Evolutionary conservation across 305 asterid genomes (phyloP).

Genomic region (Fraxinus angustifolia): DNA sequence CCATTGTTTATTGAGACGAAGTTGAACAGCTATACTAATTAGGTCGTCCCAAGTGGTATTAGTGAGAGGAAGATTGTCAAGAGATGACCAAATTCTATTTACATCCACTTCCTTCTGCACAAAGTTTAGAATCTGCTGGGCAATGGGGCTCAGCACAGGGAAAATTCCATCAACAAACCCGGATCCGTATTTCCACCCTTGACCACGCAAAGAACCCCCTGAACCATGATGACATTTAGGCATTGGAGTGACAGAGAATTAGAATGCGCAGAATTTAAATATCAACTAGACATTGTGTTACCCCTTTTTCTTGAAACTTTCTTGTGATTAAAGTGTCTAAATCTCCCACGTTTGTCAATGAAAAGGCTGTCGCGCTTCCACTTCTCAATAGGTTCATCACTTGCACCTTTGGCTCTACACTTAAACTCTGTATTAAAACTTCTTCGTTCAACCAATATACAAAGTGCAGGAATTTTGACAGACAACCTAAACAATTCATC

Average conservation of each 20-base stretch:
- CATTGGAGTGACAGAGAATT: not conserved
- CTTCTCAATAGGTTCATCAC: constrained; percentile 46
- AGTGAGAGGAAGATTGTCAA: constrained; percentile 63
- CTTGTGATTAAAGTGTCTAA: constrained; percentile 62
- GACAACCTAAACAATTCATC: constrained; percentile 39
- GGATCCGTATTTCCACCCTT: constrained; percentile 92
- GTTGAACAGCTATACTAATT: constrained; percentile 67
- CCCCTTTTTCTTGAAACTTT: constrained; percentile 73
- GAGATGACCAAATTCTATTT: constrained; percentile 52
- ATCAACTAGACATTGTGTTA: constrained; percentile 18
- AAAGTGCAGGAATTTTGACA: constrained; percentile 41
- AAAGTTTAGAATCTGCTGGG: constrained; percentile 59
- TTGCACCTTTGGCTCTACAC: constrained; percentile 43
- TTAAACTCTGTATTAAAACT: constrained; percentile 35
- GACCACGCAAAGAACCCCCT: constrained; percentile 94
- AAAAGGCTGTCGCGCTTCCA: constrained; percentile 68
- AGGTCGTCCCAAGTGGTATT: constrained; percentile 78
- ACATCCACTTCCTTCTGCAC: constrained; percentile 49
- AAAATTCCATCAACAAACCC: constrained; percentile 86
- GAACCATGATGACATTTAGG: constrained; percentile 17
- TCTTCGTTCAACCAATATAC: constrained; percentile 33
- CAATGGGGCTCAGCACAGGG: constrained; percentile 79
- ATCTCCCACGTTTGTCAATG: constrained; percentile 60
- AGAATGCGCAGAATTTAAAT: not conserved
- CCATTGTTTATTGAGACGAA: constrained; percentile 78